Base-by-base conservation (phyloP, 2,329 filamentous ascomycete species). In the Aspergillus glaucus region DNA sequence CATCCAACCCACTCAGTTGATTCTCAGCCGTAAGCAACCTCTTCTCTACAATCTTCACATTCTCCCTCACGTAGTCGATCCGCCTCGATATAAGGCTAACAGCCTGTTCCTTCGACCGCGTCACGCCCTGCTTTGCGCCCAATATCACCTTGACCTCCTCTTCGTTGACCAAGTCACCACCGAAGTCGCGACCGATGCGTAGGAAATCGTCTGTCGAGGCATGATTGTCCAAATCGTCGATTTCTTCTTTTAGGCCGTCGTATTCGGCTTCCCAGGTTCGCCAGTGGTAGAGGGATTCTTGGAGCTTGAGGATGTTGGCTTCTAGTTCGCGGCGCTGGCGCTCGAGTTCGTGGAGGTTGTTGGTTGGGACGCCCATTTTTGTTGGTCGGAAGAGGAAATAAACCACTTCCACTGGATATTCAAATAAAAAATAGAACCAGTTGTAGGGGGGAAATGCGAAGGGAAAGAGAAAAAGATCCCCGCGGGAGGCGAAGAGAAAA, bases 221-320 rank as follows among this genome's bases (percentile, higher is more conserved):
- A 45, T 74, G 70, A 39, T 74, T 65, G 32, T 76, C 66, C 22
- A 85, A 64, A 3, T 73, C 75, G 46, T 81, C 71, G 26, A 97
- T 79, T 61, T 94, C 88, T 65, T 94, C 88, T 64, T 87, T 90
- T 53, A 97, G 77, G 21, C 85, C 82, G 64, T 95, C 88, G 68
- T 97, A 97, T 66, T 97, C 92, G 43, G 87, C 82, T 65, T 95
- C 91, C 81, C 88, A 94, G 47, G 84, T 85, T 55, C 88, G 86
- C 92, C 92, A 98, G 72, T 95, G 86, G 53, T 84, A 82, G 46
- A 97, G 77, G 6, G 87, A 84, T 61, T 86, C 82, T 48, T 81
- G 81, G 17, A 97, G 79, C 64, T 88, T 82, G 44, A 77, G 72
- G 43, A 95, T 79, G 55, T 85, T 89, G 34, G 82, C 79, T 67